A percentile compares a stretch with the other conserved stretches of the same genome.
These are phyloP conservation scores for Actinomucor elegans DNA, from an alignment of 371 early-diverging fungal species.

Conservation along the genomic window DNA sequence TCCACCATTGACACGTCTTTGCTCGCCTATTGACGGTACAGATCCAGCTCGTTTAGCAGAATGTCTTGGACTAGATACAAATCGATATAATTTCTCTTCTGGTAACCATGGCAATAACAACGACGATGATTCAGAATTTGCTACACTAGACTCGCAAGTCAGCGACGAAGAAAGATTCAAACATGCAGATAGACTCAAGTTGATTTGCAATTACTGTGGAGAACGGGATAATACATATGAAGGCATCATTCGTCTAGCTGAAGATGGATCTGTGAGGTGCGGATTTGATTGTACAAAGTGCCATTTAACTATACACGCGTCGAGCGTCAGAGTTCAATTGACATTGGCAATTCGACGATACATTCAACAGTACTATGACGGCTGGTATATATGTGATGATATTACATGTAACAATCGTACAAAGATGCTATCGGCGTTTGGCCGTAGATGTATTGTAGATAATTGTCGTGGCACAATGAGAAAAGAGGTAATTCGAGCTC, in stretches of 20 bases:
- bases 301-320: constrained; percentile 28
- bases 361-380: constrained; percentile 71
- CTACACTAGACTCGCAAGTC: constrained; percentile 82
- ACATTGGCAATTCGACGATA: constrained; percentile 58
- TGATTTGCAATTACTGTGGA: constrained; percentile 72
- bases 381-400: constrained; percentile 81
- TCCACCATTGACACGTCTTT: constrained; percentile 92
- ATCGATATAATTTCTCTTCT: constrained; percentile 55
- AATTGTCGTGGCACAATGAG: constrained; percentile 71
- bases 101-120: constrained; percentile 16
- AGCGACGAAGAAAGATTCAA: constrained; percentile 85
- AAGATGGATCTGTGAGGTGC: constrained; percentile 17
- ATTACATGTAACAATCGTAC: constrained; percentile 63
- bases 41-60: constrained; percentile 80
- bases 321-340: constrained; percentile 65
- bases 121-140: constrained; percentile 58
- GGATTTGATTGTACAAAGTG: constrained; percentile 70
- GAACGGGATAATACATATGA: constrained; percentile 43
- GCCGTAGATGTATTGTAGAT: constrained; percentile 64
- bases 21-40: constrained; percentile 89
- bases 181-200: constrained; percentile 56
- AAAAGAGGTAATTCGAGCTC: constrained; percentile 53
- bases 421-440: constrained; percentile 71
- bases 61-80: constrained; percentile 79
- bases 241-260: constrained; percentile 48